Percentiles rank a stretch among this genome's conserved stretches.
Evolutionary conservation across 768 basidiomycete species (phyloP).

Genomic region (Suillus plorans): DNA sequence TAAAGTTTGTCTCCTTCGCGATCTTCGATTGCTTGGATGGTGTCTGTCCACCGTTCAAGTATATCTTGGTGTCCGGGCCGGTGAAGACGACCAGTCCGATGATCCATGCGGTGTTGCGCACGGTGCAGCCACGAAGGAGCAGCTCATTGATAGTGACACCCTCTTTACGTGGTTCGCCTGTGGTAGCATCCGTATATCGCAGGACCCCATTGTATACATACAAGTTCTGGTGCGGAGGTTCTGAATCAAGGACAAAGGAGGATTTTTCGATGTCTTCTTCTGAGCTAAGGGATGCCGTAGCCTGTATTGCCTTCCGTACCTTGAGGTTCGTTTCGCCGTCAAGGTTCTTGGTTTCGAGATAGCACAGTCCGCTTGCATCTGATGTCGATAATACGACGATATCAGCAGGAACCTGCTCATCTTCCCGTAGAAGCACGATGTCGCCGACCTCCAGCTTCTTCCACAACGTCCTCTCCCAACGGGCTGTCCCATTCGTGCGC

Average conservation of each 20-base stretch:
- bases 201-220: conserved; percentile 89
- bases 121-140: conserved; percentile 84
- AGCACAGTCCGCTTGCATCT: conserved; percentile 89
- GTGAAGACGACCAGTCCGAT: conserved; percentile 95
- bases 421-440: conserved; percentile 83
- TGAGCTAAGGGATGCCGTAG: conserved; percentile 69
- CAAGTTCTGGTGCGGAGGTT: conserved; percentile 91
- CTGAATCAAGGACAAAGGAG: conserved; percentile 86
- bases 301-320: conserved; percentile 71
- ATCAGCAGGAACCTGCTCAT: conserved; percentile 97
- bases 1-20: conserved; percentile 98
- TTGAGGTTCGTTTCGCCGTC: conserved; percentile 99
- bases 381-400: conserved; percentile 91
- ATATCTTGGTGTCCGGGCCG: conserved; percentile 89
- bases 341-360: conserved; percentile 96
- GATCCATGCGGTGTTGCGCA: conserved; percentile 90
- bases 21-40: conserved; percentile 98
- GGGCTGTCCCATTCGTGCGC: conserved; percentile 64
- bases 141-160: conserved; percentile 89
- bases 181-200: conserved; percentile 59
- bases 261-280: conserved; percentile 92
- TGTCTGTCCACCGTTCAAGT: conserved; percentile 89
- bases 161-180: conserved; percentile 57
- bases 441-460: conserved; percentile 99
- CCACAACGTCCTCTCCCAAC: conserved; percentile 97